These are phyloP conservation scores for Citrus sinensis DNA, from an alignment of 345 rosid species.

Conservation along the genomic window DVS_A1.0 CM039165.1:4987001-4987500, in stretches of 20 bases:
- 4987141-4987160: too few species aligned
- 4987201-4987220: neutral
- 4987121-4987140: too few species aligned
- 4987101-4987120: neutral
- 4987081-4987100: neutral
- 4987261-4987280: neutral
- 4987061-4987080: neutral
- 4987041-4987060: neutral
- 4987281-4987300: neutral
- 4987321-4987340: constrained; percentile 32
- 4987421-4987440: constrained; percentile 29
- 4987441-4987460: constrained; percentile 43
- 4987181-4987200: neutral
- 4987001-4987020: neutral
- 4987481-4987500: constrained; percentile 30
- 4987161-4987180: neutral
- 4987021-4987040: neutral
- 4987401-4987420: constrained; percentile 37
- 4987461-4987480: constrained; percentile 35
- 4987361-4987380: constrained; percentile 39
- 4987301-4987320: constrained; percentile 25
- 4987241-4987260: neutral
- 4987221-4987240: neutral
- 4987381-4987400: constrained; percentile 28
- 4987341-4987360: constrained; percentile 31